These are phyloP conservation scores for Xerocomus spinulosus DNA, from an alignment of 768 basidiomycete species.

Conservation along the genomic window DNA sequence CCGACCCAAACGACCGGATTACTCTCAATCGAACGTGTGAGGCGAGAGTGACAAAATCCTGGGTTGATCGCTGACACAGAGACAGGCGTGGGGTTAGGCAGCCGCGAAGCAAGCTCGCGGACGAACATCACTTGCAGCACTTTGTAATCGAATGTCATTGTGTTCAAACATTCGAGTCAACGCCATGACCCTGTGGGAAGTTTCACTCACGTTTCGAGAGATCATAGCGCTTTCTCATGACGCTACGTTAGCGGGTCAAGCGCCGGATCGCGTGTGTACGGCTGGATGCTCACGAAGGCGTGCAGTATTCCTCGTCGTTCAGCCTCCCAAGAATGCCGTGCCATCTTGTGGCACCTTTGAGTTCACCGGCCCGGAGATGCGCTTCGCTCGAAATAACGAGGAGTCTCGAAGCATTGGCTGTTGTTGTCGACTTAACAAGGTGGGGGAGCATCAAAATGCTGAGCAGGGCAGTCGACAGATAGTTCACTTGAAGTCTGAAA, in stretches of 20 bases:
- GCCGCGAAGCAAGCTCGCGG: constrained; percentile 32
- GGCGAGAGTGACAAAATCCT: constrained; percentile 33
- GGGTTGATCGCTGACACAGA: constrained; percentile 32
- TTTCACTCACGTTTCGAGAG: constrained; percentile 25
- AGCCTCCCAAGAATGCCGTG: constrained; percentile 27
- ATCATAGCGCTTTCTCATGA: constrained; percentile 24
- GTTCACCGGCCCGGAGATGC: constrained; percentile 16
- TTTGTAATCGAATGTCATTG: constrained; percentile 3
- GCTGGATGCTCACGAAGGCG: constrained; percentile 16
- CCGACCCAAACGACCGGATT: background rate
- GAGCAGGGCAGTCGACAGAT: constrained; percentile 33
- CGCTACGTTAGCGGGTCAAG: constrained; percentile 7
- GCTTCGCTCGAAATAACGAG: constrained; percentile 31
- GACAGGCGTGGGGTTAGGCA: constrained; percentile 25
- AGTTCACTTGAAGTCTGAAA: constrained; percentile 34
- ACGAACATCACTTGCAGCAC: constrained; percentile 35
- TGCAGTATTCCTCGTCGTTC: constrained; percentile 27
- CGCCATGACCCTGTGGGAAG: background rate
- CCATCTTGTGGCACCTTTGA: constrained; percentile 12
- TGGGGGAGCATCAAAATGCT: constrained; percentile 34
- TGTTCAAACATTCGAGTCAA: background rate
- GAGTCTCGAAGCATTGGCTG: constrained; percentile 22
- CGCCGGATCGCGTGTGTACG: background rate
- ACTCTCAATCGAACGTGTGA: constrained; percentile 19
- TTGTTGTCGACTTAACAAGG: constrained; percentile 28